A percentile compares a stretch with the other conserved stretches of the same genome.
Evolutionary conservation across 805 yeast genomes (phyloP).

Genomic region (Wickerhamomyces subpelliculosus): DNA sequence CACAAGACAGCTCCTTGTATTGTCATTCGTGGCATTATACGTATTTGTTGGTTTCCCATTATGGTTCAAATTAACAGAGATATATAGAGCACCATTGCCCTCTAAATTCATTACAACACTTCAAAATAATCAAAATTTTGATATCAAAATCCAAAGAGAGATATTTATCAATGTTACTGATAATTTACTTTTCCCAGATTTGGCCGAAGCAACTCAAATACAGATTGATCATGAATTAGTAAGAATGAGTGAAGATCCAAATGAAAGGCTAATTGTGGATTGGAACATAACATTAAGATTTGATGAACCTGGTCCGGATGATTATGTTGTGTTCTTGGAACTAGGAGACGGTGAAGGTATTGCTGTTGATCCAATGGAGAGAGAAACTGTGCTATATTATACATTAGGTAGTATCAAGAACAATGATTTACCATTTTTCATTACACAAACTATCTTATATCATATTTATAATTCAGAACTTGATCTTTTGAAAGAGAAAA

Average conservation of each 20-base stretch:
- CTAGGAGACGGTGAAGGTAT: constrained; percentile 37
- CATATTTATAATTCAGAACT: constrained; percentile 39
- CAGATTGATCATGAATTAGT: constrained; percentile 37
- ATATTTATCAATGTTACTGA: constrained; percentile 31
- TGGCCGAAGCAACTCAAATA: constrained; percentile 46
- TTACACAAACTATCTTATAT: constrained; percentile 45
- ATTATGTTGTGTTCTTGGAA: constrained; percentile 30
- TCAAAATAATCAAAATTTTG: constrained; percentile 33
- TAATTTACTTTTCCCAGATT: constrained; percentile 58
- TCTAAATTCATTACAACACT: constrained; percentile 27
- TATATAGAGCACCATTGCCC: constrained; percentile 35
- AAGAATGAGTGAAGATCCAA: constrained; percentile 9
- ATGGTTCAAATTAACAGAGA: constrained; percentile 35
- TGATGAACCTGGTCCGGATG: constrained; percentile 18
- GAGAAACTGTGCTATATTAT: constrained; percentile 35
- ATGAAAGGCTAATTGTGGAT: constrained; percentile 21
- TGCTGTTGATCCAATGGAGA: constrained; percentile 33
- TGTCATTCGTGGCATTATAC: constrained; percentile 20
- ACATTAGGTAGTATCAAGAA: constrained; percentile 37
- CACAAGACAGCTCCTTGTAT: constrained; percentile 17
- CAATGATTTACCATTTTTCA: constrained; percentile 57
- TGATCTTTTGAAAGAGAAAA: constrained; percentile 17
- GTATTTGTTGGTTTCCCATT: constrained; percentile 31
- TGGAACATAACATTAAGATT: constrained; percentile 27
- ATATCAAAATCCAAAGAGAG: constrained; percentile 36